phyloP scores from a whole-genome alignment of 257 asterid genomes.

The Capsicum pubescens region DNA sequence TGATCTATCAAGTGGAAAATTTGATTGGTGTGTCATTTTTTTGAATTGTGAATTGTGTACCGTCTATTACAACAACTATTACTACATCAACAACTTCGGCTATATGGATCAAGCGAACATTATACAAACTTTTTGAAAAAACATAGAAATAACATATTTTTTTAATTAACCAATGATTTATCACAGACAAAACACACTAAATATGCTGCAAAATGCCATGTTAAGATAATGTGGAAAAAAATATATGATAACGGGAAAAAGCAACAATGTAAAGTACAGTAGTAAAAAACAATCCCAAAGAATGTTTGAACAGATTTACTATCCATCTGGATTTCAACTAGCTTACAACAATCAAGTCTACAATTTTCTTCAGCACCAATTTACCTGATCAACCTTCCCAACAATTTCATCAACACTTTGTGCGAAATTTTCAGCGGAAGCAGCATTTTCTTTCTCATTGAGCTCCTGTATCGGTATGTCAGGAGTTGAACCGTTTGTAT shows the following conservation, averaged over 20 bases:
- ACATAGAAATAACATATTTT: neutral
- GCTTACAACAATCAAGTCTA: conserved; percentile 15
- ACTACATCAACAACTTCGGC: neutral
- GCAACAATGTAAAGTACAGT: neutral
- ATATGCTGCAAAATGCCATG: neutral
- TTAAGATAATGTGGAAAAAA: conserved; percentile 22
- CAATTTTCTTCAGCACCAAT: neutral
- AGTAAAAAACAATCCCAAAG: neutral
- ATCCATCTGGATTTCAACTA: conserved; percentile 10
- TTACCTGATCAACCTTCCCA: conserved; percentile 58
- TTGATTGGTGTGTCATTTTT: neutral
- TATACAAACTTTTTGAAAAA: neutral
- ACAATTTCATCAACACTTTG: conserved; percentile 53
- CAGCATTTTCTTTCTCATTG: conserved; percentile 13
- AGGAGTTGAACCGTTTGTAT: conserved; percentile 14
- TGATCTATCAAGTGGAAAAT: neutral
- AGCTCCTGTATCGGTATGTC: conserved; percentile 27
- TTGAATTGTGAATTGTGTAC: neutral
- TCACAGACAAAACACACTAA: neutral
- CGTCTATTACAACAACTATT: neutral
- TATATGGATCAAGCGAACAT: neutral
- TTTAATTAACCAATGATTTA: neutral
- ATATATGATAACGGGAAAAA: neutral
- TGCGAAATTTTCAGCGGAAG: conserved; percentile 46
- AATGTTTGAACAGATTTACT: neutral